These are phyloP conservation scores for Beauveria australis DNA, from an alignment of 2,329 filamentous ascomycete species.

Conservation along the genomic window DNA sequence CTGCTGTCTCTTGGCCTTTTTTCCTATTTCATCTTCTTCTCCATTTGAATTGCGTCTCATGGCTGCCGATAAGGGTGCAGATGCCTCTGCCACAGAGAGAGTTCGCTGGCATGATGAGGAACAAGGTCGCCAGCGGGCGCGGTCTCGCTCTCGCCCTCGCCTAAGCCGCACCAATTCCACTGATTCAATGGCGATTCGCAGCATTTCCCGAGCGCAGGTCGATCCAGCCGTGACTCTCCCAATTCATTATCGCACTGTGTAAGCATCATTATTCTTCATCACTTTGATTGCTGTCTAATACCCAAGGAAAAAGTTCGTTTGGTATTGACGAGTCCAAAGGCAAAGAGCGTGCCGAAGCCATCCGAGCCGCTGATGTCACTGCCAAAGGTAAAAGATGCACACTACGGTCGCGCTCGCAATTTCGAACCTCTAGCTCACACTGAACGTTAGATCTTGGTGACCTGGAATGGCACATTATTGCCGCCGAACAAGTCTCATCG, in stretches of 20 bases:
- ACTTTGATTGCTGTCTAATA: conserved; percentile 1
- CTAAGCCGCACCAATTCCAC: conserved; percentile 20
- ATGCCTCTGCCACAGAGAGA: conserved; percentile 19
- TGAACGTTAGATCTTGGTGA: conserved; percentile 47
- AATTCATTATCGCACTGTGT: conserved; percentile 49
- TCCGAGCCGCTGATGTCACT: conserved; percentile 34
- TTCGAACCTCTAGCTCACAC: background rate
- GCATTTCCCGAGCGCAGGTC: conserved; percentile 22
- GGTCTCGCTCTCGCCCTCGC: conserved; percentile 16
- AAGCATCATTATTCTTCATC: conserved; percentile 18
- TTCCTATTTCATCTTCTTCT: background rate
- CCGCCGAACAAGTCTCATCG: conserved; percentile 48
- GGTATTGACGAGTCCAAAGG: conserved; percentile 48
- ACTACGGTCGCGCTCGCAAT: background rate
- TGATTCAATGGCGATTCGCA: conserved; percentile 34
- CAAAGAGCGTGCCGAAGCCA: conserved; percentile 30
- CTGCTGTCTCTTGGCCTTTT: background rate
- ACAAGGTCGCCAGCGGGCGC: conserved; percentile 16
- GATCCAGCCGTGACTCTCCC: conserved; percentile 29
- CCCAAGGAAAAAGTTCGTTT: conserved; percentile 33
- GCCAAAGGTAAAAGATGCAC: conserved; percentile 30
- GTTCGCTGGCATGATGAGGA: conserved; percentile 32
- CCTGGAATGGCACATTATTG: conserved; percentile 60
- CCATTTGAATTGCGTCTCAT: background rate
- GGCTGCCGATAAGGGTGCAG: background rate